Evolutionary conservation across 495 filamentous ascomycete genomes (phyloP).

Genomic region (Alectoria sarmentosa): DNA sequence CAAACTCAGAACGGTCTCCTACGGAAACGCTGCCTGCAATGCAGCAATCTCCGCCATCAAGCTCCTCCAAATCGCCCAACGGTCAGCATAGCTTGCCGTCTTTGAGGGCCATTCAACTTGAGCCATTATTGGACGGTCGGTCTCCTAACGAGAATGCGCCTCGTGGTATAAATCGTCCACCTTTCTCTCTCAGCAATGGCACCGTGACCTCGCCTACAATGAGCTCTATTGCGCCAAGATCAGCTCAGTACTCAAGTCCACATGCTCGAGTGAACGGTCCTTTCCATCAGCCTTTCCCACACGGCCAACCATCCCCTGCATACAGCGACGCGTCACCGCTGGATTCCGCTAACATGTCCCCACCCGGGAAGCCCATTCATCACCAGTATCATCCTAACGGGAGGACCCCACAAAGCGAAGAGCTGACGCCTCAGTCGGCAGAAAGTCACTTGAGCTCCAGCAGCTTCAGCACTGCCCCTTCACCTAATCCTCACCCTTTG

Average conservation of each 20-base stretch:
- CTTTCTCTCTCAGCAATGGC: conserved; percentile 26
- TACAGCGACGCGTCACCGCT: conserved; percentile 26
- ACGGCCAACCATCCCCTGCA: conserved; percentile 27
- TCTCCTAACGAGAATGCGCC: conserved; percentile 25
- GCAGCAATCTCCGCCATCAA: conserved; percentile 33
- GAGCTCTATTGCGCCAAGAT: conserved; percentile 29
- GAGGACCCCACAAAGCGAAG: conserved; percentile 25
- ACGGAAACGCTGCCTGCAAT: conserved; percentile 34
- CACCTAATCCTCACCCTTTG: conserved; percentile 41
- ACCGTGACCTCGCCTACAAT: conserved; percentile 31
- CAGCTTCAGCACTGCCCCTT: conserved; percentile 31
- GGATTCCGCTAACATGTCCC: conserved; percentile 25
- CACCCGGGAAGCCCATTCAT: conserved; percentile 18
- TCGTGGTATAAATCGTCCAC: conserved; percentile 27
- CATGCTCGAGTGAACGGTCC: conserved; percentile 22
- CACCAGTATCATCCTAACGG: conserved; percentile 10
- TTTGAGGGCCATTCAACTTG: conserved; percentile 36
- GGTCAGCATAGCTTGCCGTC: conserved; percentile 39
- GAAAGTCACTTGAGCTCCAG: conserved; percentile 23
- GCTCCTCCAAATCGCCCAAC: conserved; percentile 35
- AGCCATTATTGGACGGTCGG: conserved; percentile 27
- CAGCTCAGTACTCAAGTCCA: conserved; percentile 22
- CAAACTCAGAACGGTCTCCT: conserved; percentile 24
- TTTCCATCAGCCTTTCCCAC: conserved; percentile 20
- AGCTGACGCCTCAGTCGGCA: conserved; percentile 25